Percentiles rank a stretch among this genome's conserved stretches.
Evolutionary conservation across 2,329 filamentous ascomycete genomes (phyloP).

Genomic region (Sordariomycetes sp.): DNA sequence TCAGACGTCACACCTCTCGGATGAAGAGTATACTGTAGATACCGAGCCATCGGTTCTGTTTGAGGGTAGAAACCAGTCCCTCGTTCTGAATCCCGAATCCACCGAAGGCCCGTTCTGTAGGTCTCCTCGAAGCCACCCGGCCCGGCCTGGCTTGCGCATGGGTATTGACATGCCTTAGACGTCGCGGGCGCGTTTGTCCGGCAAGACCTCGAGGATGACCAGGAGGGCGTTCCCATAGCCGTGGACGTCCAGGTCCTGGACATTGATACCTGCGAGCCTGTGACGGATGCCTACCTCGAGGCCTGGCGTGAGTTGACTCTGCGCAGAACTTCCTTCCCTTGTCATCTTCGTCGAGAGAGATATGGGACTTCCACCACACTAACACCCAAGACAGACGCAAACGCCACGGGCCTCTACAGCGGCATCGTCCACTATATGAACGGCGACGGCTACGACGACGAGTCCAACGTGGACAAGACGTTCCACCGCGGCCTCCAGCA

Average conservation of each 20-base stretch:
- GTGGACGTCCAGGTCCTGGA: slow-evolving; percentile 33
- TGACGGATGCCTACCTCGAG: slow-evolving; percentile 27
- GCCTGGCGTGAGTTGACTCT: slow-evolving; percentile 21
- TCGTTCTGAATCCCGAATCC: no score
- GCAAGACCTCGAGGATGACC: slow-evolving; percentile 24
- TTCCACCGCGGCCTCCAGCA: slow-evolving; percentile 27
- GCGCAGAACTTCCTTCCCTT: neutral
- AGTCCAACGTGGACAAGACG: slow-evolving; percentile 20
- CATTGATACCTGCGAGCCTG: slow-evolving; percentile 26
- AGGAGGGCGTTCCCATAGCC: slow-evolving; percentile 26
- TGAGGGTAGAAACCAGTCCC: no score
- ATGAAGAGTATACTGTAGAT: no score
- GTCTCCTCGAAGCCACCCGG: no score
- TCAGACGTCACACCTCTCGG: no score
- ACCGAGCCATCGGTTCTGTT: no score
- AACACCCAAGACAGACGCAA: slow-evolving; percentile 17
- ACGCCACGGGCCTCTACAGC: slow-evolving; percentile 33
- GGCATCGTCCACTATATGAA: slow-evolving; percentile 24
- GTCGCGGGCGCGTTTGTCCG: no score
- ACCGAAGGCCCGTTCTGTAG: no score
- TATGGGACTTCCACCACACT: no score
- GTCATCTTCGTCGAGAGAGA: no score
- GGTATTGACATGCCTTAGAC: no score
- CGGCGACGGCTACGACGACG: slow-evolving; percentile 15
- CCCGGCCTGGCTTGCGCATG: no score